These are phyloP conservation scores for Irpex lacteus DNA, from an alignment of 1,284 basidiomycete species.

Conservation along the genomic window DNA sequence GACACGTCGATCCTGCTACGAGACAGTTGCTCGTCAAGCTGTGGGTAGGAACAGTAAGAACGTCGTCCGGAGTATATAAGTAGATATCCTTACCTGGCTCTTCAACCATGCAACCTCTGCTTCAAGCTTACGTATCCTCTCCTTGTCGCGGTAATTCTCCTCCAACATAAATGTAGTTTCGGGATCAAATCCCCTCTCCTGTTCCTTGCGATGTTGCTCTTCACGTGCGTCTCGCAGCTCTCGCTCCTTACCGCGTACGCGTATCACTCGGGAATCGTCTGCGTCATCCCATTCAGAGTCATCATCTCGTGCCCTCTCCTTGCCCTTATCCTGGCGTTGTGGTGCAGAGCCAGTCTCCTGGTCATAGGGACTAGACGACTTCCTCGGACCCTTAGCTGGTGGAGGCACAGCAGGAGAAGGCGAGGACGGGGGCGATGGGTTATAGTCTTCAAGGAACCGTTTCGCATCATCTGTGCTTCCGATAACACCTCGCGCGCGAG, in stretches of 20 bases:
- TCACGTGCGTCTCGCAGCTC: slow-evolving; percentile 55
- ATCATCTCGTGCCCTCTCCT: slow-evolving; percentile 38
- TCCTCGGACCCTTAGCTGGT: background rate
- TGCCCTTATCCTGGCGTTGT: slow-evolving; percentile 41
- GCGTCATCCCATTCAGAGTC: slow-evolving; percentile 12
- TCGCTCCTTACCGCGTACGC: slow-evolving; percentile 55
- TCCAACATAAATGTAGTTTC: slow-evolving; percentile 21
- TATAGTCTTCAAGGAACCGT: slow-evolving; percentile 8
- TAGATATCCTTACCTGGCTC: slow-evolving; percentile 49
- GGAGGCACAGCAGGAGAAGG: slow-evolving; percentile 7
- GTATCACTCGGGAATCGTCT: slow-evolving; percentile 43
- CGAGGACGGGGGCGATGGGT: slow-evolving; percentile 9
- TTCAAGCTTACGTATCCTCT: slow-evolving; percentile 62
- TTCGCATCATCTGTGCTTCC: slow-evolving; percentile 4
- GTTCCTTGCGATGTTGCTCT: slow-evolving; percentile 46
- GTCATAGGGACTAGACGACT: background rate
- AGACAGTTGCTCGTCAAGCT: slow-evolving; percentile 49
- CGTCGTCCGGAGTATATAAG: background rate
- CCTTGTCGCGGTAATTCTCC: slow-evolving; percentile 55
- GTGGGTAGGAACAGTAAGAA: background rate
- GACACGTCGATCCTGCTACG: slow-evolving; percentile 9
- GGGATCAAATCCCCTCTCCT: slow-evolving; percentile 19
- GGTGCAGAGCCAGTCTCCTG: background rate
- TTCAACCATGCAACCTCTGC: slow-evolving; percentile 60
- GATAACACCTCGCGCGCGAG: slow-evolving; percentile 1